Evolutionary conservation across 2,329 filamentous ascomycete genomes (phyloP).

Genomic region (Ceratocystis lukuohia): DNA sequence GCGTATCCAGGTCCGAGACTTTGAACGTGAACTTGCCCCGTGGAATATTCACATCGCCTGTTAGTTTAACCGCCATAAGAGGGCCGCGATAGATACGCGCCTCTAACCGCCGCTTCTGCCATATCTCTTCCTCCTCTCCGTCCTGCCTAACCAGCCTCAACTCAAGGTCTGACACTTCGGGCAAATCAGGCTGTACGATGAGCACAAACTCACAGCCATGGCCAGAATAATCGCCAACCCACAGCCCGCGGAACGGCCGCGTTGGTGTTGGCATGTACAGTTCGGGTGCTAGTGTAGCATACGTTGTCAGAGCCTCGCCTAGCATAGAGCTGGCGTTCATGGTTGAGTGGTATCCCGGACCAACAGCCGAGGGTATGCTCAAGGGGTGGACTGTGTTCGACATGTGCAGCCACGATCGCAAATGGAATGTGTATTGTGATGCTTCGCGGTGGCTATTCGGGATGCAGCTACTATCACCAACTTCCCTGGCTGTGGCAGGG

Average conservation of each 20-base stretch:
- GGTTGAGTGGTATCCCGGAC: not conserved
- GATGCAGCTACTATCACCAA: not conserved
- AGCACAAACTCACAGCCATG: conserved; percentile 85
- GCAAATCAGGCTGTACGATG: conserved; percentile 52
- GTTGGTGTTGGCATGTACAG: conserved; percentile 68
- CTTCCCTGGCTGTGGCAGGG: not conserved
- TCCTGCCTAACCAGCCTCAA: conserved; percentile 30
- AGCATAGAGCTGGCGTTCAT: conserved; percentile 23
- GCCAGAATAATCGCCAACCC: conserved; percentile 77
- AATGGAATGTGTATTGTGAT: not conserved
- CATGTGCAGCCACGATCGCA: conserved; percentile 27
- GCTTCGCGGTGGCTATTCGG: not conserved
- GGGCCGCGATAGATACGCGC: conserved; percentile 48
- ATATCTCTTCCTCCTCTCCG: conserved; percentile 35
- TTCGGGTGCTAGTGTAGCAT: conserved; percentile 54
- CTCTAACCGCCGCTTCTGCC: conserved; percentile 32
- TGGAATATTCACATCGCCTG: conserved; percentile 80
- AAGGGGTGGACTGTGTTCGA: not conserved
- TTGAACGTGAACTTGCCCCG: conserved; percentile 74
- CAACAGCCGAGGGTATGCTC: not conserved
- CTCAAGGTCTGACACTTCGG: conserved; percentile 13
- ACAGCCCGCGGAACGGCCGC: conserved; percentile 81
- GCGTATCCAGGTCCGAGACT: conserved; percentile 58
- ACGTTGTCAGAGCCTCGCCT: conserved; percentile 47
- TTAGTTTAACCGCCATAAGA: conserved; percentile 77